Evolutionary conservation across 2,329 filamentous ascomycete genomes (phyloP).

Genomic region (Pseudopithomyces maydicus): DNA sequence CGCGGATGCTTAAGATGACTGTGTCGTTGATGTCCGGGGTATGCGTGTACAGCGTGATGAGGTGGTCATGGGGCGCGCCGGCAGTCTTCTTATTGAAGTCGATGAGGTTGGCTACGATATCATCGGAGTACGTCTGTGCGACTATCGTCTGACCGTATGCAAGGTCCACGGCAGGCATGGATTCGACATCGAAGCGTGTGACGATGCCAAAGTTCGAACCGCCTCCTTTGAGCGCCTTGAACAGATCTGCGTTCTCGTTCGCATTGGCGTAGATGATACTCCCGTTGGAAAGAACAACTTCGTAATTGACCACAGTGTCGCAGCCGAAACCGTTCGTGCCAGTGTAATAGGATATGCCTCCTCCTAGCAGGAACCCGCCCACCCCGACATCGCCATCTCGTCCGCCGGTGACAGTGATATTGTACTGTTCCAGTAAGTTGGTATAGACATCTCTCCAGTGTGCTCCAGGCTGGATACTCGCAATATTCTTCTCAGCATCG

Average conservation of each 20-base stretch:
- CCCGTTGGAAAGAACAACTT: conserved; percentile 43
- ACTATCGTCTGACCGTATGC: no score
- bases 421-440: conserved; percentile 6
- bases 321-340: conserved; percentile 16
- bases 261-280: conserved; percentile 40
- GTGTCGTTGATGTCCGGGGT: no score
- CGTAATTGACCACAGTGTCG: conserved; percentile 27
- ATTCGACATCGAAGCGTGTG: conserved; percentile 46
- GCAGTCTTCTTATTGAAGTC: no score
- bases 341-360: conserved; percentile 19
- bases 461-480: conserved; percentile 19
- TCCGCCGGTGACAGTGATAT: conserved; percentile 14
- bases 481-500: conserved; percentile 10
- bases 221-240: conserved; percentile 46
- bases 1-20: no score
- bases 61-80: no score
- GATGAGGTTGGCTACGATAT: no score
- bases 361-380: conserved; percentile 21
- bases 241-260: conserved; percentile 37
- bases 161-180: no score
- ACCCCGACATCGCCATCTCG: conserved; percentile 21
- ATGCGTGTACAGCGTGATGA: no score
- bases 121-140: no score
- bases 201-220: conserved; percentile 48
- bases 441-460: conserved; percentile 42